Evolutionary conservation across 768 basidiomycete species (phyloP), one percentile per base, ranked within the genome.

Genomic region (Russula emetica): DNA sequence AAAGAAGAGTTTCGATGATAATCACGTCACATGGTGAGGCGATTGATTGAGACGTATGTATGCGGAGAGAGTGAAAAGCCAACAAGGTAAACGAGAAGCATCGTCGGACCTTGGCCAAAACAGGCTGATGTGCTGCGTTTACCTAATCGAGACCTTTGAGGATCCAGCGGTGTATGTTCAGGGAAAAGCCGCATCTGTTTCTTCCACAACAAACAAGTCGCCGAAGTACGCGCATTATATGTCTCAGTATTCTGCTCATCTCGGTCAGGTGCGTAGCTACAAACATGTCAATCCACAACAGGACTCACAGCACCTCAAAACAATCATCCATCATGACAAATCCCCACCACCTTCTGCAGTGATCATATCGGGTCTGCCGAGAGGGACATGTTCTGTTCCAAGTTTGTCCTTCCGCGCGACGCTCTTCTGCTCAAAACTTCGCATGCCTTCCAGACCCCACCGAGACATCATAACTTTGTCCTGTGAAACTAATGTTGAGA

Each of bases 381-480:
- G 36, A 24, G 58, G 20, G 34, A 47, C 16, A 30, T 30, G 32
- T 44, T 30, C 64, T 2, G 38, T 24, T 30, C 71, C 72, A n/a
- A 70, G 59, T 24, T 70, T 77, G 72, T 86, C 86, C 70, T 84
- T 85, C 61, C 74, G 76, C 24, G 80, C 82, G 38, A 90, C 83
- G 63, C 76, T 79, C 24, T 74, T 71, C 70, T 93, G 87, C 72
- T 91, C 89, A 74, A 98, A 98, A 71, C 90, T 93, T 60, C 78
- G 79, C 91, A 97, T 93, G 36, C 95, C 95, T 66, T 87, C 79
- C 34, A 98, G 78, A 36, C 96, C 96, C 94, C 94, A 97, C 49
- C 93, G 84, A 5, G 75, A 78, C 85, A 98, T 90, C 93, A 98
- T 92, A 11, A 86, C 82, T 73, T 95, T 96, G 76, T 98, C 96